Evolutionary conservation across 805 yeast genomes (phyloP), one percentile per base, ranked within the genome.

Genomic region (Metschnikowia arizonensis): DNA sequence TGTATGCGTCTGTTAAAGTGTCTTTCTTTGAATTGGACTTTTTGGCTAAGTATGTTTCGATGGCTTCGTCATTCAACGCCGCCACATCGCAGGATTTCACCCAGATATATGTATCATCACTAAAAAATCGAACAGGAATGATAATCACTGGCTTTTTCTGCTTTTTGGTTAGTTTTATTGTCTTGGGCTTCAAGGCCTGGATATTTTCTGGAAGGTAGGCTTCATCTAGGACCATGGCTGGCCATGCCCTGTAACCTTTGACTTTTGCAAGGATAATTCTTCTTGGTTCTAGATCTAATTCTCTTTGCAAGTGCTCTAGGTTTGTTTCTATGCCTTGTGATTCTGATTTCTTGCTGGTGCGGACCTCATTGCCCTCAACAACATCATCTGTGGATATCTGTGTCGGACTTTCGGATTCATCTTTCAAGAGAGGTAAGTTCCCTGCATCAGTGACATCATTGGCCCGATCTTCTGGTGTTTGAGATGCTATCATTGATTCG

Each of bases 231-330:
- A 86, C 81, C 80, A 87, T 82, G 2, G 90, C 89, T 0, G 96
- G 96, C 96, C 96, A 88, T 33, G 90, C 84, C 2, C 95, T 86
- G 59, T 81, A 88, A 7, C 95, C 95, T 58, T 86, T 88, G 39
- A 88, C 81, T 62, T 88, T 88, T 6, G 93, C 93, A 19, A 88
- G 70, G 0, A 88, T 62, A 2, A 54, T 49, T 7, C 57, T 23
- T 8, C 42, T 47, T 12, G 58, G 59, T 23, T 42, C 48, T 24
- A 53, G 49, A 17, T 48, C 49, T 37, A 53, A 34, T 15, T 41
- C 46, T 31, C 35, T 48, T 33, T 48, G 57, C 29, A 53, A 38
- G 7, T 46, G 51, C 18, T 25, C 36, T 25, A 36, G 42, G 14
- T 40, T 36, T 30, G 42, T 9, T 17, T 29, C 30, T 12, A 21